Evolutionary conservation across 1,284 basidiomycete species (phyloP), one percentile per base, ranked within the genome.

Genomic region (Hortiboletus rubellus): DNA sequence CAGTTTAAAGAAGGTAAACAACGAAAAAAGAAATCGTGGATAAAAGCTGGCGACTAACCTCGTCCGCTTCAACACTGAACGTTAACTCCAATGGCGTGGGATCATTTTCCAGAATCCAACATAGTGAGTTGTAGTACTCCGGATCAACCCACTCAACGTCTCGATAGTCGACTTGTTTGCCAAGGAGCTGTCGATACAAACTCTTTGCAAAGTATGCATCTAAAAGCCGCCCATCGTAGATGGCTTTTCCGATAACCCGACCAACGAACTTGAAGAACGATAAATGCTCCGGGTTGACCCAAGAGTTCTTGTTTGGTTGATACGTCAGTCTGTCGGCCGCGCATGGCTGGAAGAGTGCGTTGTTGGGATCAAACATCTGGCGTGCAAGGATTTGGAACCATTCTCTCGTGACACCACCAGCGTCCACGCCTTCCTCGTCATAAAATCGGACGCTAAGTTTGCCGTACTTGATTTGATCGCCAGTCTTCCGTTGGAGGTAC

Each of bases 351-450:
- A 99, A 99, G 22, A 99, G 82, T 7, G 94, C 95, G 67, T 99
- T 98, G 76, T 97, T 94, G n/a, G 97, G 96, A 72, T 99, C 95
- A 76, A 99, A 98, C 91, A 99, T 99, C 73, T 98, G 96, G 54
- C 95, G 84, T 1, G 96, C 96, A 22, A 99, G 85, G 54, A 98
- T 96, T 66, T 95, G 92, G 86, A 96, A 98, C 96, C 96, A 98
- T 77, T 98, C 96, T 62, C 96, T 85, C 3, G 97, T 98, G 43
- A 99, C 94, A 67, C 97, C 97, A 30, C 97, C 97, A 0, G 97
- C 97, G 72, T 99, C 97, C 47, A 99, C 93, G 62, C 97, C 97
- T 68, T 99, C 97, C 70, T 99, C 97, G 61, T 95, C 91, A 70
- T 94, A 94, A 79, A 99, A 99, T 58, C 95, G 89, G 62, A 99